Evolutionary conservation across 768 basidiomycete genomes (phyloP), one percentile per base, ranked within the genome.

Genomic region (Agrocybe praecox): DNA sequence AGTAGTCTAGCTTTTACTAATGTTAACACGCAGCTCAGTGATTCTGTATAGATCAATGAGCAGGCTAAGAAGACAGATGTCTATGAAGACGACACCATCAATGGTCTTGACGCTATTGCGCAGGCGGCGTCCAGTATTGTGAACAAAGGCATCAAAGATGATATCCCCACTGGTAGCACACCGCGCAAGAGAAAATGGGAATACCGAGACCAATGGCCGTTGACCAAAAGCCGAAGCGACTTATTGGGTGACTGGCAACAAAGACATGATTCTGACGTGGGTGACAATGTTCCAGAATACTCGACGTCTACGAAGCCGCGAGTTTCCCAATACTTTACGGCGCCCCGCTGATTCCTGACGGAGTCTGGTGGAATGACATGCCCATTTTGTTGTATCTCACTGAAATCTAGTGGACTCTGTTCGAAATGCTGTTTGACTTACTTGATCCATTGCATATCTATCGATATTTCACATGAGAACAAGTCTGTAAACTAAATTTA

Each of bases 141-240:
- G 7, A 80, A 85, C 24, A 76, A 85, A 53, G 90, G 86, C 10
- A 75, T 81, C 8, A 80, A 74, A 54, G 83, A 85, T 53, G 92
- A 94, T 64, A 66, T 73, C 19, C 73, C 89, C 1, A 90, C 87
- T 14, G 92, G 92, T 6, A 72, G 73, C 52, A 94, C 92, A 2
- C 93, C 93, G 33, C 84, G 83, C 46, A 93, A 91, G 75, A 86
- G 89, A 29, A 70, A 72, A 26, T 89, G 89, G 85, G 75, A 87
- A 57, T 87, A 87, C 57, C 76, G 78, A 6, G 88, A 89, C 60
- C 72, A 83, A 49, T 94, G 92, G 90, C 79, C 84, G 42, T 72
- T 90, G 56, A 91, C 90, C 6, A 75, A 82, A 58, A 77, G 73
- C 54, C 82, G 92, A 23, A 83, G 88, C 3, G 74, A 76, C 6